Percentiles rank a stretch among this genome's conserved stretches.
phyloP scores from a whole-genome alignment of 768 basidiomycete species.

The Trametes sanguinea region DNA sequence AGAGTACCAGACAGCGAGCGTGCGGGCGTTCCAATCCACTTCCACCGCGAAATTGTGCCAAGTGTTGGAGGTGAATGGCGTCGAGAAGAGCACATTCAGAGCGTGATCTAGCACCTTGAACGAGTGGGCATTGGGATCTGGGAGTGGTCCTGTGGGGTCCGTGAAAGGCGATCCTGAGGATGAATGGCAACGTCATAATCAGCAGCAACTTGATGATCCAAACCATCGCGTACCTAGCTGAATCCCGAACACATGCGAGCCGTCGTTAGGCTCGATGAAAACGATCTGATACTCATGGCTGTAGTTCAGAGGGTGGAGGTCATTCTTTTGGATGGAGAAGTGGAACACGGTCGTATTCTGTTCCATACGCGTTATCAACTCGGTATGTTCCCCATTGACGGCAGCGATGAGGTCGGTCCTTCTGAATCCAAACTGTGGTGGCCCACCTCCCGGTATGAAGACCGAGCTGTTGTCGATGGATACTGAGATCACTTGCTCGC shows the following conservation, averaged over 20 bases:
- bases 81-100: slow-evolving; percentile 49
- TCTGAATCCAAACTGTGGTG: slow-evolving; percentile 57
- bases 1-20: slow-evolving; percentile 56
- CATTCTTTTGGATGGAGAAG: slow-evolving; percentile 48
- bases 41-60: slow-evolving; percentile 67
- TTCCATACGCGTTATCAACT: slow-evolving; percentile 44
- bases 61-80: slow-evolving; percentile 41
- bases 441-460: slow-evolving; percentile 51
- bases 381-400: slow-evolving; percentile 39
- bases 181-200: too few species aligned
- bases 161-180: slow-evolving; percentile 57
- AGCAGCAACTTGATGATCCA: background rate
- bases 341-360: slow-evolving; percentile 50
- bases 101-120: slow-evolving; percentile 62
- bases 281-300: slow-evolving; percentile 64
- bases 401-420: slow-evolving; percentile 61
- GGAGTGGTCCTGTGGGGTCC: slow-evolving; percentile 46
- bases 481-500: slow-evolving; percentile 53
- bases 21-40: slow-evolving; percentile 55
- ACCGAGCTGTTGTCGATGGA: slow-evolving; percentile 60
- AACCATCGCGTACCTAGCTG: slow-evolving; percentile 48
- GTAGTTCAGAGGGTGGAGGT: slow-evolving; percentile 48
- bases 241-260: slow-evolving; percentile 59
- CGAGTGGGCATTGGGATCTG: slow-evolving; percentile 44
- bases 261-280: slow-evolving; percentile 62